Conservation (phyloP, 352 stramenopile genomes). For the Phytophthora quininea region DNA sequence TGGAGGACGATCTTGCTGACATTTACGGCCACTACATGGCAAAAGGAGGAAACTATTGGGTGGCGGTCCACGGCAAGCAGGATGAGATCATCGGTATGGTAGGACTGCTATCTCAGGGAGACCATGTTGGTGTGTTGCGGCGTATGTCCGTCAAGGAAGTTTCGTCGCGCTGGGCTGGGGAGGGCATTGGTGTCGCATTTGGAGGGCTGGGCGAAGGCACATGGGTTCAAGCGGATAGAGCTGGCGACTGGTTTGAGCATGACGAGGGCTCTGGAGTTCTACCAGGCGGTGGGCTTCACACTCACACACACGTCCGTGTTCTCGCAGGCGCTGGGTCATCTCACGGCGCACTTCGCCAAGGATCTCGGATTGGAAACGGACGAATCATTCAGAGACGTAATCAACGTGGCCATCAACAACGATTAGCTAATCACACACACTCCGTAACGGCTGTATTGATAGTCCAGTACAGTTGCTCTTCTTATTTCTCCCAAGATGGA, state of each 20-base stretch:
- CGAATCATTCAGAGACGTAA: neutral
- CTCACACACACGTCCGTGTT: conserved; percentile 32
- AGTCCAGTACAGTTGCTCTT: too few species aligned
- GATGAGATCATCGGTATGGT: conserved; percentile 38
- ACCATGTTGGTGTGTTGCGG: conserved; percentile 37
- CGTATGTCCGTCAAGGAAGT: conserved; percentile 42
- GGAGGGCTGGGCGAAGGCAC: conserved; percentile 34
- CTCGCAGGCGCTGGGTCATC: conserved; percentile 23
- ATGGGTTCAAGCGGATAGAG: conserved; percentile 29
- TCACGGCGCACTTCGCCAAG: conserved; percentile 26
- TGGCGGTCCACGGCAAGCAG: conserved; percentile 19
- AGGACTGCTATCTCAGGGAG: conserved; percentile 32
- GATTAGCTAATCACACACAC: too few species aligned
- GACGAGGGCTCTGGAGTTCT: conserved; percentile 34
- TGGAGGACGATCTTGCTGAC: conserved; percentile 39
- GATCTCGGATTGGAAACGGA: neutral
- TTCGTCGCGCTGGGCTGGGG: conserved; percentile 37
- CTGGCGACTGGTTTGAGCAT: conserved; percentile 38
- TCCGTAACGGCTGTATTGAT: too few species aligned
- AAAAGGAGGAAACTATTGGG: conserved; percentile 42
- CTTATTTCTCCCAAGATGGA: too few species aligned
- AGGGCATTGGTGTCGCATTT: conserved; percentile 29
- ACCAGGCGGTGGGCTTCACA: conserved; percentile 35
- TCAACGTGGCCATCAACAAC: neutral
- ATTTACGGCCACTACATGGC: conserved; percentile 31